Evolutionary conservation across 176 grass and related monocot species (phyloP).

Genomic region (Panicum miliaceum): DNA sequence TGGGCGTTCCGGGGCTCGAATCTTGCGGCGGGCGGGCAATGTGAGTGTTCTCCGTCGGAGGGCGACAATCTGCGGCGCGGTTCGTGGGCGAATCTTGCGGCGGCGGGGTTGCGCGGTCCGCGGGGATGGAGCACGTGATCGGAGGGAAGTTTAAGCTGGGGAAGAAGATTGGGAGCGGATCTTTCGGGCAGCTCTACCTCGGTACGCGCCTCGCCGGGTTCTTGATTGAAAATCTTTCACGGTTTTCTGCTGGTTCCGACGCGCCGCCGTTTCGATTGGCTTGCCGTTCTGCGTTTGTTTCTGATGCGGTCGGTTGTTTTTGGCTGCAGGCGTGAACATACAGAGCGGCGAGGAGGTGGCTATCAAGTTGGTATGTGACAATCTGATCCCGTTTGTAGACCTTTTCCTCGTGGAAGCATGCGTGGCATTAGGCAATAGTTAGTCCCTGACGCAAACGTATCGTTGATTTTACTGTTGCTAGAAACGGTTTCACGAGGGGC

Average conservation of each 20-base stretch:
- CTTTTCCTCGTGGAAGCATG: background rate
- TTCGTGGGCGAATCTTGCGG: slow-evolving; percentile 37
- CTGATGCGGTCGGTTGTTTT: slow-evolving; percentile 14
- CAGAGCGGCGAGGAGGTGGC: slow-evolving; percentile 64
- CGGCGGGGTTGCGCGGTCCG: background rate
- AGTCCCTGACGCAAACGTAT: background rate
- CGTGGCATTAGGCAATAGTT: slow-evolving; percentile 14
- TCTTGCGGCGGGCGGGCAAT: slow-evolving; percentile 52
- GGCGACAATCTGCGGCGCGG: slow-evolving; percentile 30
- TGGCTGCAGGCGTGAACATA: slow-evolving; percentile 56
- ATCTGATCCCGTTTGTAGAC: slow-evolving; percentile 1
- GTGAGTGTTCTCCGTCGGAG: slow-evolving; percentile 19
- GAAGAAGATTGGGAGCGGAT: slow-evolving; percentile 96
- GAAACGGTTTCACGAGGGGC: background rate
- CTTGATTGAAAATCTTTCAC: slow-evolving; percentile 22
- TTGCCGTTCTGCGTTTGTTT: background rate
- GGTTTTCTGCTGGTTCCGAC: background rate
- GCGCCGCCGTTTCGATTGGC: background rate
- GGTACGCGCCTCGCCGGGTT: slow-evolving; percentile 51
- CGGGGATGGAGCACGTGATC: slow-evolving; percentile 79
- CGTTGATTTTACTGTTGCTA: background rate
- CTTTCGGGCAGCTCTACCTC: slow-evolving; percentile 91
- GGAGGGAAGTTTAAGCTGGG: slow-evolving; percentile 94
- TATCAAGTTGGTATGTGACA: slow-evolving; percentile 62
- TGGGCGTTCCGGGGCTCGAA: slow-evolving; percentile 36